Evolutionary conservation across 768 basidiomycete genomes (phyloP), one percentile per base, ranked within the genome.

Genomic region (Naganishia friedmannii): DNA sequence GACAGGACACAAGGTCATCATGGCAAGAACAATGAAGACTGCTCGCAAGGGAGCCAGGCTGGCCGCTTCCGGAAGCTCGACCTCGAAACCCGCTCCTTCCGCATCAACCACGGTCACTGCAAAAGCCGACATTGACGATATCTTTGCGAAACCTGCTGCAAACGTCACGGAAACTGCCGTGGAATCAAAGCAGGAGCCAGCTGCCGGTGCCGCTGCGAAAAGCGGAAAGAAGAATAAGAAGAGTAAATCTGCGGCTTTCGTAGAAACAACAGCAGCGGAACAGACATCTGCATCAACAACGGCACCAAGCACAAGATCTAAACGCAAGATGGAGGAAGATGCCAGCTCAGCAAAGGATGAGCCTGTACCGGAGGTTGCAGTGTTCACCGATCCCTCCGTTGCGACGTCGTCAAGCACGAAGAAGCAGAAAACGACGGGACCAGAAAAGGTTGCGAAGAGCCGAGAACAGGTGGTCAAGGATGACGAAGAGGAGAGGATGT

Each of bases 401-500:
- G 28, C 29, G 15, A 17, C 67, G 12, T 51, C 48, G 7, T 51
- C 48, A 51, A 51, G 48, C 10, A 53, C 29, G 26, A 53, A 53
- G 21, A 67, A 67, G 53, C 51, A 53, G 32, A 67, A 68, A 32
- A 34, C 34, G 13, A 65, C 54, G 39, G 53, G 58, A 39, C 31
- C 68, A 72, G 74, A 70, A 37, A 74, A 58, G 69, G 70, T 28
- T 23, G 70, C 53, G 73, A 75, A 66, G 74, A 69, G 57, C 65
- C n/a, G 55, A 23, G 37, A 56, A 21, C 54, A 58, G 55, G 21
- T 32, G 12, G 66, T 67, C 51, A 56, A 39, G 48, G 66, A 66
- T 57, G 72, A 71, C 17, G 76, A 78, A 53, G 78, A 80, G 34
- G 76, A 80, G 70, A 73, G 74, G 56, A 53, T 72, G 32, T 80